Percentiles rank a stretch among this genome's conserved stretches.
These are phyloP conservation scores for Arctostaphylos glauca DNA, from an alignment of 148 eudicot species.

Conservation along the genomic window DNA sequence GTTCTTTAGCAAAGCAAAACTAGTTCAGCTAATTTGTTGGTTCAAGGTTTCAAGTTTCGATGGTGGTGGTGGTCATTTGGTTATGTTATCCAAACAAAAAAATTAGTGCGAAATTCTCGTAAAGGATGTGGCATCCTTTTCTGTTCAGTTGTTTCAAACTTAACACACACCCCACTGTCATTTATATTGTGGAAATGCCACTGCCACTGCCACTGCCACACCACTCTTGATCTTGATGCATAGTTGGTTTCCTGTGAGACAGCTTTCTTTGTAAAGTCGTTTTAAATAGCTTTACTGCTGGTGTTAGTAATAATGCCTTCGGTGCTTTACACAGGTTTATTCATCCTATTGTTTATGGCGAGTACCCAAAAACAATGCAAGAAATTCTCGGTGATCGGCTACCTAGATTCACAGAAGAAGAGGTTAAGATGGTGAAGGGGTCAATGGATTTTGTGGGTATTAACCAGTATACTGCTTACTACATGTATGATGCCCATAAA, in stretches of 20 bases:
- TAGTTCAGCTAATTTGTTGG: neutral
- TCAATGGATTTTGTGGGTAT: conserved; percentile 83
- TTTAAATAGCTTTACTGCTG: neutral
- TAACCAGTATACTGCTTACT: conserved; percentile 84
- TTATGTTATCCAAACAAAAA: neutral
- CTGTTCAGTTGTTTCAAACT: neutral
- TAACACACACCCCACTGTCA: neutral
- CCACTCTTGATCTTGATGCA: neutral
- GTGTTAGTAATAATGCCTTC: neutral
- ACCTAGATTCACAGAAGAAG: conserved; percentile 75
- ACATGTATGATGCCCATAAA: conserved; percentile 47
- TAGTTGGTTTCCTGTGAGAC: neutral
- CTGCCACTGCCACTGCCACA: neutral
- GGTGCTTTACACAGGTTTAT: conserved; percentile 51
- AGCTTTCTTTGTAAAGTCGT: neutral
- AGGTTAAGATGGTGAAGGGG: conserved; percentile 71
- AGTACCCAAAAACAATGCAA: conserved; percentile 86
- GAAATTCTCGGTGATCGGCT: conserved; percentile 63
- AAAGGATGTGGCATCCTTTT: neutral
- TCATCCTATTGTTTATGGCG: conserved; percentile 85
- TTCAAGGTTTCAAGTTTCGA: neutral
- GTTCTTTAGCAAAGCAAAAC: neutral
- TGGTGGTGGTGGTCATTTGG: neutral
- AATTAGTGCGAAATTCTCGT: neutral
- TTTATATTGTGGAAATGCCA: neutral